These are phyloP conservation scores for Dactylella cylindrospora DNA, from an alignment of 2,329 filamentous ascomycete genomes.

Conservation along the genomic window DNA sequence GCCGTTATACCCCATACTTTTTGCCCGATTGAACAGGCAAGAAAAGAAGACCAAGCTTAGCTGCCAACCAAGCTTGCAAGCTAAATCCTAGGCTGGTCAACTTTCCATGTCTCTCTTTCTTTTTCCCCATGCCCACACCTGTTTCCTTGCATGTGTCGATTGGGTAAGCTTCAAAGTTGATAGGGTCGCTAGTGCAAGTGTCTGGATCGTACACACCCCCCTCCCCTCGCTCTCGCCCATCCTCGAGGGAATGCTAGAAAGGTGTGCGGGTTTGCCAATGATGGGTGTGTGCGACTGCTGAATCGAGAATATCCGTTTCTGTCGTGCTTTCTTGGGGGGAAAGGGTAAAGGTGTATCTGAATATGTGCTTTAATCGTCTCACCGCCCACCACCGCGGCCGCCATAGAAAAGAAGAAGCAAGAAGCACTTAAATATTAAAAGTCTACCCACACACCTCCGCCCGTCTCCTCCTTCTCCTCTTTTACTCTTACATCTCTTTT, in stretches of 20 bases:
- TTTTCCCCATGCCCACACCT: no score
- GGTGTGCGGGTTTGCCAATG: not conserved
- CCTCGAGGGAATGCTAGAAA: not conserved
- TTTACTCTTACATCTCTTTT: constrained; percentile 1
- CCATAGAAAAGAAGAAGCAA: no score
- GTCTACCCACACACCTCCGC: constrained; percentile 38
- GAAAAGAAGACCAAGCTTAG: no score
- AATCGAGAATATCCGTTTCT: not conserved
- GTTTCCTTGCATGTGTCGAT: no score
- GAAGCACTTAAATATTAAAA: no score
- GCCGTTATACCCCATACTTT: no score
- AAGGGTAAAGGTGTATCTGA: not conserved
- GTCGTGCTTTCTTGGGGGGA: not conserved
- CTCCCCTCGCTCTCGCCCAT: not conserved
- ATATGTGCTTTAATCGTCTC: constrained; percentile 26
- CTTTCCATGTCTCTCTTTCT: no score
- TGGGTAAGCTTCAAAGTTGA: no score
- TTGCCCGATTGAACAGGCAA: no score
- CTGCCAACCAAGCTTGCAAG: no score
- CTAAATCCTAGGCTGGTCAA: no score
- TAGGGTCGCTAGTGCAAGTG: no score
- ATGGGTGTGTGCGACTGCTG: not conserved
- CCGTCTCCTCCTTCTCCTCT: not conserved
- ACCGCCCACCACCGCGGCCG: constrained; percentile 8
- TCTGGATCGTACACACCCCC: constrained; percentile 16